Evolutionary conservation across 106 monocot genomes (phyloP).

Genomic region (Apostasia shenzhenica): DNA sequence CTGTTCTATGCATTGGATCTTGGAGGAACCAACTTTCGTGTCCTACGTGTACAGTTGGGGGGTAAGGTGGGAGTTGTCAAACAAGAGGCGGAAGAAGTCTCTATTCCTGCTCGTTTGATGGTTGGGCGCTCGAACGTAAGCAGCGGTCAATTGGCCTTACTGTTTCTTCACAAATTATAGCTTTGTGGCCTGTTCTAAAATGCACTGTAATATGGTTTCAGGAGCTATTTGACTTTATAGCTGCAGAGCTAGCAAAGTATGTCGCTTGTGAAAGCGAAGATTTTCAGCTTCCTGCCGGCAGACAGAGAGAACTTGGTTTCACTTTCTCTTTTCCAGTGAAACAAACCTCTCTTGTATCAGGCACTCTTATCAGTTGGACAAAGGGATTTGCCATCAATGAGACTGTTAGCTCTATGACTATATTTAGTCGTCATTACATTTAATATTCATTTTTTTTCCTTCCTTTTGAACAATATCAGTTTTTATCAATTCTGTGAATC

Average conservation of each 20-base stretch:
- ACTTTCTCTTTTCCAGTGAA: conserved; percentile 72
- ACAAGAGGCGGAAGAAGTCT: conserved; percentile 25
- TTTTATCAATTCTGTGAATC: no score
- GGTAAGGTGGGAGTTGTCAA: conserved; percentile 22
- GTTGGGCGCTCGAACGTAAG: conserved; percentile 24
- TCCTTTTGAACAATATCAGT: no score
- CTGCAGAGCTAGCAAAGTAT: conserved; percentile 45
- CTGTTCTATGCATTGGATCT: conserved; percentile 38
- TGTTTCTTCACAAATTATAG: not conserved
- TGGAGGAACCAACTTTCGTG: conserved; percentile 25
- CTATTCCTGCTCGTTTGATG: conserved; percentile 29
- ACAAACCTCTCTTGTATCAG: conserved; percentile 56
- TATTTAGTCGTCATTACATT: no score
- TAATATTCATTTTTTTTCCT: no score
- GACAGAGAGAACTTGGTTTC: conserved; percentile 63
- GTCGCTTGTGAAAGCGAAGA: conserved; percentile 55
- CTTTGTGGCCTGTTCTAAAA: not conserved
- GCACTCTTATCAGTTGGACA: conserved; percentile 69
- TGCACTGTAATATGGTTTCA: conserved; percentile 7
- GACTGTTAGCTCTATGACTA: conserved; percentile 21
- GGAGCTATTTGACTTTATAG: conserved; percentile 75
- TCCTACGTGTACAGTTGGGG: conserved; percentile 22
- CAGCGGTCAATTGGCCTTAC: not conserved
- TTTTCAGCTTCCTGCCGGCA: conserved; percentile 34
- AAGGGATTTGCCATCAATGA: conserved; percentile 68